Evolutionary conservation across 2,329 filamentous ascomycete species (phyloP), one percentile per base, ranked within the genome.

Genomic region (Aureobasidium sp.): DNA sequence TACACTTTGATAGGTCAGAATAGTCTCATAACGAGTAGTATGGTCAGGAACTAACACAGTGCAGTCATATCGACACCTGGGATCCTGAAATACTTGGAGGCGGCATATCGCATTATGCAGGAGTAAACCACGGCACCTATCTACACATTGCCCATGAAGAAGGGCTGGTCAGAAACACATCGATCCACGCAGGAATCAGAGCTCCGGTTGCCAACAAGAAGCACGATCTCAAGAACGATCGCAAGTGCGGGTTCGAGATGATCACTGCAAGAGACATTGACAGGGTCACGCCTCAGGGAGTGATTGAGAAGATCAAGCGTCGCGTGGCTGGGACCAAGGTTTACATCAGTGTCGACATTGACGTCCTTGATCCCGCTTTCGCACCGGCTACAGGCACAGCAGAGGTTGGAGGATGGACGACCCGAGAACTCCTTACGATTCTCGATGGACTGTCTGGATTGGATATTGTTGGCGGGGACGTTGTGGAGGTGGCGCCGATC

Each of bases 111-210:
- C 78, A 84, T 64, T 85, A 86, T 65, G 82, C 82, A 76, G 77
- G 75, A n/a, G 72, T 84, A 2, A 85, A 85, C 62, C 83, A 86
- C 67, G 83, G 83, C 40, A 86, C 83, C 0, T 85, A 85, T 68
- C 71, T 85, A 15, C 82, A 85, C 65, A 82, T 85, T 40, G 83
- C 83, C 0, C 81, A 85, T 66, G 83, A 86, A 70, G 83, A 85
- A 70, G 80, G 82, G 0, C 72, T 86, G 48, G 81, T 86, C 62
- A 74, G 75, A 29, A 84, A 85, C 65, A 79, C 77, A 1, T 85
- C 82, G 0, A 79, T 85, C 19, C 84, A 86, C 69, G 84, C 81
- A n/a, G 84, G 84, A 0, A 85, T 85, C 64, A 77, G 84, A 42
- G 83, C 79, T 0, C 82, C 82, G 0, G 68, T 85, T 1, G 67